These are phyloP conservation scores for Cladosporium sp. DNA, from an alignment of 2,329 filamentous ascomycete species.

Conservation along the genomic window DNA sequence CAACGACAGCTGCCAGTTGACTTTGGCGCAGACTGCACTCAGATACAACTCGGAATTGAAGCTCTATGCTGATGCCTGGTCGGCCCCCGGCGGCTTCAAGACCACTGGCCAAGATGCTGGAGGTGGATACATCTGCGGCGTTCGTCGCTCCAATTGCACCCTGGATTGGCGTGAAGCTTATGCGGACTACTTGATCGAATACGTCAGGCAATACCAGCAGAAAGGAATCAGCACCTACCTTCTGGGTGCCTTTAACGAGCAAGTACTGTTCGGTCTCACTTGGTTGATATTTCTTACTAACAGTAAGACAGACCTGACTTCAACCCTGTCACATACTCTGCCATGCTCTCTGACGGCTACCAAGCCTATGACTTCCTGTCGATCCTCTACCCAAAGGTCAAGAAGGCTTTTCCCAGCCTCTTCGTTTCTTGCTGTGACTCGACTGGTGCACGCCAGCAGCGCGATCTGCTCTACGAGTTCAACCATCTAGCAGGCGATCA, in stretches of 20 bases:
- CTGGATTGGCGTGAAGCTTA: conserved; percentile 44
- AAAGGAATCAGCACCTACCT: conserved; percentile 35
- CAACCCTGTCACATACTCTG: conserved; percentile 21
- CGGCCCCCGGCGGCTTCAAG: conserved; percentile 22
- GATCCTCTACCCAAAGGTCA: conserved; percentile 21
- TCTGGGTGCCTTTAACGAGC: conserved; percentile 18
- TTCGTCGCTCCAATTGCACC: conserved; percentile 20
- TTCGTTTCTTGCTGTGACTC: conserved; percentile 21
- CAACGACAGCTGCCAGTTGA: conserved; percentile 17
- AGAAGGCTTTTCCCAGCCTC: conserved; percentile 20
- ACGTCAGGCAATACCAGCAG: conserved; percentile 45
- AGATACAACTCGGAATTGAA: conserved; percentile 22
- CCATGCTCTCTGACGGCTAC: conserved; percentile 22
- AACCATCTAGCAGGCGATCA: conserved; percentile 11
- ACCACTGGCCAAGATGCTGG: conserved; percentile 16
- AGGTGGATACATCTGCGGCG: conserved; percentile 21
- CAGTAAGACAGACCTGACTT: conserved; percentile 20
- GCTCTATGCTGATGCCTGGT: conserved; percentile 25
- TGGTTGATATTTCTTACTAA: too few relatives aligned
- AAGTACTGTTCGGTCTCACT: not conserved
- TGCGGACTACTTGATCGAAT: conserved; percentile 47
- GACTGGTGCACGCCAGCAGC: conserved; percentile 20
- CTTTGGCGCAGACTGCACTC: conserved; percentile 16
- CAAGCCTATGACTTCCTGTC: conserved; percentile 22
- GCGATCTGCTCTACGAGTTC: conserved; percentile 20